Conservation (phyloP, 106 monocot genomes). For the Phalaenopsis equestris region DNA sequence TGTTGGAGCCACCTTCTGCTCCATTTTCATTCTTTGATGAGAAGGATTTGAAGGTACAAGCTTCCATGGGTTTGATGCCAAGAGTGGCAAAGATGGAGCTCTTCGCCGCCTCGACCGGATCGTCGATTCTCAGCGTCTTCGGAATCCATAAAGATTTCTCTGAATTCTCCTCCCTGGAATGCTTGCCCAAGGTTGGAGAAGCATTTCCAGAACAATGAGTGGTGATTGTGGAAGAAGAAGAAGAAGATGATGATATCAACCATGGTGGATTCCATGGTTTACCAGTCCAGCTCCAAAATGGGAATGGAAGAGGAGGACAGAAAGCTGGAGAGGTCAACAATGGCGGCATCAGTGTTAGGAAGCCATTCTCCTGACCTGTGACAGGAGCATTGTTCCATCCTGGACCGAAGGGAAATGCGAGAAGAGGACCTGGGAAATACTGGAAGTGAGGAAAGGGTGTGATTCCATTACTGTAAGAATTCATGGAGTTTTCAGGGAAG, state of each 20-base stretch:
- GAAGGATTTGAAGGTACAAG: conserved; percentile 31
- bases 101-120: conserved; percentile 53
- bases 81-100: conserved; percentile 62
- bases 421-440: conserved; percentile 2
- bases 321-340: conserved; percentile 30
- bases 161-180: conserved; percentile 19
- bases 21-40: conserved; percentile 12
- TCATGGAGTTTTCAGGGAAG: too few relatives aligned
- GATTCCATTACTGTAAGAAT: too few relatives aligned
- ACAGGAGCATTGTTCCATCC: conserved; percentile 9
- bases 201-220: not conserved
- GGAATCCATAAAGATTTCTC: conserved; percentile 48
- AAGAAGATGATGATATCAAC: not conserved
- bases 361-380: conserved; percentile 3
- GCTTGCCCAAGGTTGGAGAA: conserved; percentile 31
- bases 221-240: conserved; percentile 3
- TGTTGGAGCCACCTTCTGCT: not conserved
- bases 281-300: conserved; percentile 25
- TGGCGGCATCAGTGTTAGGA: not conserved
- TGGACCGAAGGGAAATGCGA: conserved; percentile 23
- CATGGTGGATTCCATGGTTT: conserved; percentile 18
- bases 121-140: conserved; percentile 61
- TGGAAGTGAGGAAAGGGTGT: conserved; percentile 17
- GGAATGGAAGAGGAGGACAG: conserved; percentile 20
- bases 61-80: conserved; percentile 36